Conservation (phyloP, 371 early-diverging fungal species). For the Nematocida displodere region DNA sequence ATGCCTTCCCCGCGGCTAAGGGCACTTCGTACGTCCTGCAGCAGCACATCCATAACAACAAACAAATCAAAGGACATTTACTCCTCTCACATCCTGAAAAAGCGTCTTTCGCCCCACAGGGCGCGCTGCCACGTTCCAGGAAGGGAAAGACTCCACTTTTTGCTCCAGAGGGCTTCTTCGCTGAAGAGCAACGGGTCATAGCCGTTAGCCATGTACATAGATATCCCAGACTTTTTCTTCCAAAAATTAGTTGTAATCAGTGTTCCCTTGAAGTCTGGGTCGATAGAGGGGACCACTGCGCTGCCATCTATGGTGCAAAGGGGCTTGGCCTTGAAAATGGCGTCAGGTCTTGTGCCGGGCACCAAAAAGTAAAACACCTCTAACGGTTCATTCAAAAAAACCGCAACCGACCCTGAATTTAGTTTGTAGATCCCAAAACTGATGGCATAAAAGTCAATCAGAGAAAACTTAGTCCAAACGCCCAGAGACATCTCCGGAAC, state of each 20-base stretch:
- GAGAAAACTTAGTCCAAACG: slow-evolving; percentile 25
- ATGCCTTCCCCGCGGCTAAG: slow-evolving; percentile 56
- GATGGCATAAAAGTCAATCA: slow-evolving; percentile 51
- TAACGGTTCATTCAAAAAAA: slow-evolving; percentile 20
- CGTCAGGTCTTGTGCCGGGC: neutral
- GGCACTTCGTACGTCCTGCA: slow-evolving; percentile 33
- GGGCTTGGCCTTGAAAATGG: neutral
- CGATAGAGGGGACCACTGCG: slow-evolving; percentile 4
- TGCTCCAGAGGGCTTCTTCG: slow-evolving; percentile 17
- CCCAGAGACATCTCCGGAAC: neutral
- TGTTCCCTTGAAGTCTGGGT: neutral
- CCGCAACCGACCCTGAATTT: neutral
- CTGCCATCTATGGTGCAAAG: neutral
- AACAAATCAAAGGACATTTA: neutral
- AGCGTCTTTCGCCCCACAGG: slow-evolving; percentile 1
- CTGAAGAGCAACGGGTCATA: slow-evolving; percentile 11
- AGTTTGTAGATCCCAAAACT: slow-evolving; percentile 14
- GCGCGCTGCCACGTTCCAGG: slow-evolving; percentile 12
- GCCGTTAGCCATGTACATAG: slow-evolving; percentile 15
- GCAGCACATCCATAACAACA: slow-evolving; percentile 34
- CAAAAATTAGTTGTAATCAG: slow-evolving; percentile 10
- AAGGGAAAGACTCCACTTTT: neutral
- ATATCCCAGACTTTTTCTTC: neutral
- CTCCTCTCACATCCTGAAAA: neutral
- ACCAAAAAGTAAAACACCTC: slow-evolving; percentile 28